Conservation (phyloP, 345 rosid species). For the Ceriops zippeliana region DNA sequence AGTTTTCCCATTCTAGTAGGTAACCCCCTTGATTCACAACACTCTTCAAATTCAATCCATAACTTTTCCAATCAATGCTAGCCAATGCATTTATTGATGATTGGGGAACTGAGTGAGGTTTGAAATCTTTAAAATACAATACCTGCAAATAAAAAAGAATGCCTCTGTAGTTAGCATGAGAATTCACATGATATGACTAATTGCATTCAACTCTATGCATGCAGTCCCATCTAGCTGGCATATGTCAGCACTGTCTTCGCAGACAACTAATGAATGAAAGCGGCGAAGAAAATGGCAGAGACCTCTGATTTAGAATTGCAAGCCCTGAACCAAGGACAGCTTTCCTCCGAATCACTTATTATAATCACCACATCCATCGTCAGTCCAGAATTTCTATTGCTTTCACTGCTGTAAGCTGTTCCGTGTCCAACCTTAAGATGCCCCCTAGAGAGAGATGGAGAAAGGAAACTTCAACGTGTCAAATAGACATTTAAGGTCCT, state of each 20-base stretch:
- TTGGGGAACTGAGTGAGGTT: slow-evolving; percentile 46
- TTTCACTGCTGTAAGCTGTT: slow-evolving; percentile 42
- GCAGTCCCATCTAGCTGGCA: neutral
- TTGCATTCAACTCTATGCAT: neutral
- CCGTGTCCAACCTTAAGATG: slow-evolving; percentile 72
- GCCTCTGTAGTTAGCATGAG: neutral
- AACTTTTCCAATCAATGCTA: slow-evolving; percentile 78
- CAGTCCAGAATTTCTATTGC: slow-evolving; percentile 43
- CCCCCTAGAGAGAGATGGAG: slow-evolving; percentile 42
- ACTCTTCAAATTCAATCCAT: slow-evolving; percentile 56
- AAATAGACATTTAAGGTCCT: slow-evolving; percentile 1
- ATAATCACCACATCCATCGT: slow-evolving; percentile 63
- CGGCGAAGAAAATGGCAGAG: neutral
- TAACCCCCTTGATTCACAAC: slow-evolving; percentile 45
- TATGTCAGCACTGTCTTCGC: neutral
- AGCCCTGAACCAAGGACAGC: slow-evolving; percentile 40
- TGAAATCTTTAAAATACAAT: slow-evolving; percentile 64
- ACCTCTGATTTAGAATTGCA: slow-evolving; percentile 67
- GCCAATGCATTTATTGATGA: slow-evolving; percentile 51
- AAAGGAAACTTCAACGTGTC: slow-evolving; percentile 13
- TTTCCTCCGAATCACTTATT: slow-evolving; percentile 51
- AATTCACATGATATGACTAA: neutral
- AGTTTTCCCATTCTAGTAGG: slow-evolving; percentile 64
- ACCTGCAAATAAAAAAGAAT: slow-evolving; percentile 43
- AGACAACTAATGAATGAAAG: neutral